These are phyloP conservation scores for Cladosporium sp. DNA, from an alignment of 2,329 filamentous ascomycete genomes.

Conservation along the genomic window DNA sequence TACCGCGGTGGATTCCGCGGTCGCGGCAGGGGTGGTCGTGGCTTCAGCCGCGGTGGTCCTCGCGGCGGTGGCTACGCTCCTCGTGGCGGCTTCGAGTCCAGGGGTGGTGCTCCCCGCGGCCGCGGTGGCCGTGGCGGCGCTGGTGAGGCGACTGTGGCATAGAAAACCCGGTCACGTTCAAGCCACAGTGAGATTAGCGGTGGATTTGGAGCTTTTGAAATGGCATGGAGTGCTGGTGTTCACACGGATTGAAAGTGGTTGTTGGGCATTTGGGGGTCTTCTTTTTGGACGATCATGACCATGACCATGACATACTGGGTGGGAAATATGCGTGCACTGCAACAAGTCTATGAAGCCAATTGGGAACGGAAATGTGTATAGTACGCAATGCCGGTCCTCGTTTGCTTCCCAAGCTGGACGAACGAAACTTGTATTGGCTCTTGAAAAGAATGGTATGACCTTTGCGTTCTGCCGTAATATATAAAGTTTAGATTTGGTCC, in stretches of 20 bases:
- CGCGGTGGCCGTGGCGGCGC: slow-evolving; percentile 6
- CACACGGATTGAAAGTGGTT: not conserved
- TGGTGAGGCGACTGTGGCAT: not conserved
- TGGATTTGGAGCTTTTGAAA: not conserved
- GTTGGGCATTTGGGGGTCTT: not conserved
- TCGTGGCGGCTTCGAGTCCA: not conserved
- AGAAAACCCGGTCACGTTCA: not conserved
- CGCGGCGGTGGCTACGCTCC: slow-evolving; percentile 6
- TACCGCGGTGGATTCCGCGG: slow-evolving; percentile 74
- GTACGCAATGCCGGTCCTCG: not conserved
- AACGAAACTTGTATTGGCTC: not conserved
- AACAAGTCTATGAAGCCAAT: not conserved
- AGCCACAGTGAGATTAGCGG: not conserved
- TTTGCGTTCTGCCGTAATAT: too few species aligned
- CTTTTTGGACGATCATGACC: slow-evolving; percentile 3
- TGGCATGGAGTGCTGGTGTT: not conserved
- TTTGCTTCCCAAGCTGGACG: not conserved
- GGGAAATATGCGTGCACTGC: not conserved
- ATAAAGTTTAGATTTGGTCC: too few species aligned
- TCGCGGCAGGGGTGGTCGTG: slow-evolving; percentile 67
- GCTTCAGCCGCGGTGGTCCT: slow-evolving; percentile 21
- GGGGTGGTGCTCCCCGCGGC: not conserved
- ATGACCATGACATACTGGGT: not conserved
- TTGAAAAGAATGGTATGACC: not conserved
- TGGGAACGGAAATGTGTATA: not conserved